A percentile compares a stretch with the other conserved stretches of the same genome.
These are phyloP conservation scores for Dryadomyces quercus-mongolicae DNA, from an alignment of 2,329 filamentous ascomycete species.

Conservation along the genomic window DNA sequence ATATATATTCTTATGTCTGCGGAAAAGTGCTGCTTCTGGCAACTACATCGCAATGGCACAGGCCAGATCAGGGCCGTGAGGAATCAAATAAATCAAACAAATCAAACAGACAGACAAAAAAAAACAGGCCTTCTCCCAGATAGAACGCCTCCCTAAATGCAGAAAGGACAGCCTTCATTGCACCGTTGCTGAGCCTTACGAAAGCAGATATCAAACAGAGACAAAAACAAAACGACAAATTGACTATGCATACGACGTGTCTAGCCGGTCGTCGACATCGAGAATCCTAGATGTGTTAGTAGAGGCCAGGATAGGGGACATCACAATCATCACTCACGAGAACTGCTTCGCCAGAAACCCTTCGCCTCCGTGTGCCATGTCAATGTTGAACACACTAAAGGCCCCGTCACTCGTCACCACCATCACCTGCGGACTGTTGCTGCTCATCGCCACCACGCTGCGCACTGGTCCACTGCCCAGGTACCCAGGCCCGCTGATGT, in stretches of 20 bases:
- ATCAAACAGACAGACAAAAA: no score
- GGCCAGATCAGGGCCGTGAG: no score
- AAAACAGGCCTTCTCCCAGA: no score
- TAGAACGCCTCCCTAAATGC: no score
- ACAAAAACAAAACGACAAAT: neutral
- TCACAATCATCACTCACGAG: conserved; percentile 50
- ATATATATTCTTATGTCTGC: no score
- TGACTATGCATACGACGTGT: conserved; percentile 30
- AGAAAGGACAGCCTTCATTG: no score
- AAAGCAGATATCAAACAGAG: neutral
- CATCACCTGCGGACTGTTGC: conserved; percentile 91
- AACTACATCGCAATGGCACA: no score
- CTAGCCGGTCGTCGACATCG: conserved; percentile 42
- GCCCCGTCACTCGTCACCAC: conserved; percentile 92
- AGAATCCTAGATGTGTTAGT: conserved; percentile 28
- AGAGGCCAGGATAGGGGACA: neutral
- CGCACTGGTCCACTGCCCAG: conserved; percentile 48
- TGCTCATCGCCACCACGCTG: conserved; percentile 96
- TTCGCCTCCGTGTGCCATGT: conserved; percentile 89
- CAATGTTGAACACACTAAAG: conserved; percentile 91
- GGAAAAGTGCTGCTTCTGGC: no score
- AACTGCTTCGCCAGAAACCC: conserved; percentile 85
- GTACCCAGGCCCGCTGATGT: neutral
- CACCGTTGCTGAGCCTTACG: no score
- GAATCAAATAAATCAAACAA: no score